These are phyloP conservation scores for Ustilago crameri DNA, from an alignment of 1,284 basidiomycete species.

Conservation along the genomic window DNA sequence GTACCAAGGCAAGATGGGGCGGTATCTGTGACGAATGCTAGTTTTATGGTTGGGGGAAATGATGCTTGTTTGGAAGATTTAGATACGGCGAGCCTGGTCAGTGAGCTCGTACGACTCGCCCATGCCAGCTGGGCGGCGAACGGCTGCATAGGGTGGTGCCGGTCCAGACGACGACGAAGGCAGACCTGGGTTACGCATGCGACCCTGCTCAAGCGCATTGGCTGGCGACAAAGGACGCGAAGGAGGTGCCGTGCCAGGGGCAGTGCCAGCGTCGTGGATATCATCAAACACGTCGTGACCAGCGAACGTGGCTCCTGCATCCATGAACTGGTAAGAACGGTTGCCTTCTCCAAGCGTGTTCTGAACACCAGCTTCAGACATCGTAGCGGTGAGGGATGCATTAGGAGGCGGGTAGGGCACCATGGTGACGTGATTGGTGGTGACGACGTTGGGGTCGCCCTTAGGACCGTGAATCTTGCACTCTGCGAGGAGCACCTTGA, in stretches of 20 bases:
- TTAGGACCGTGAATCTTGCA: conserved; percentile 80
- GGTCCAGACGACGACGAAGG: conserved; percentile 28
- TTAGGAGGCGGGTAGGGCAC: conserved; percentile 45
- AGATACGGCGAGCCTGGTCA: conserved; percentile 34
- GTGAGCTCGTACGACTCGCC: conserved; percentile 45
- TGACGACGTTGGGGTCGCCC: conserved; percentile 70
- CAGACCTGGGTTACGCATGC: conserved; percentile 32
- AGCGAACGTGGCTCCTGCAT: conserved; percentile 34
- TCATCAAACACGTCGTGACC: conserved; percentile 48
- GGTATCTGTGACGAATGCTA: too few relatives aligned
- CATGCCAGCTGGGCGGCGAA: conserved; percentile 16
- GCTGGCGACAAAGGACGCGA: conserved; percentile 44
- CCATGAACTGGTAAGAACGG: conserved; percentile 44
- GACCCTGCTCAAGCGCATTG: conserved; percentile 47
- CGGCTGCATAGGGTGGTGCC: conserved; percentile 26
- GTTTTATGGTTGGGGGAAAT: too few relatives aligned
- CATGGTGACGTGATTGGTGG: conserved; percentile 27
- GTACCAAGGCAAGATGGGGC: too few relatives aligned
- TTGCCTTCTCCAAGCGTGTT: conserved; percentile 38
- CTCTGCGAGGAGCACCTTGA: conserved; percentile 79
- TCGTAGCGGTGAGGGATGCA: conserved; percentile 15
- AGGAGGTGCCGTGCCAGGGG: conserved; percentile 38
- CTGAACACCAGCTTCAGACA: conserved; percentile 30
- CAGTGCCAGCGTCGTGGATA: conserved; percentile 11
- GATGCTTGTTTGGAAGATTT: too few relatives aligned